Evolutionary conservation across 192 early-diverging fungal species (phyloP).

Genomic region (Lobosporangium transversale): DNA sequence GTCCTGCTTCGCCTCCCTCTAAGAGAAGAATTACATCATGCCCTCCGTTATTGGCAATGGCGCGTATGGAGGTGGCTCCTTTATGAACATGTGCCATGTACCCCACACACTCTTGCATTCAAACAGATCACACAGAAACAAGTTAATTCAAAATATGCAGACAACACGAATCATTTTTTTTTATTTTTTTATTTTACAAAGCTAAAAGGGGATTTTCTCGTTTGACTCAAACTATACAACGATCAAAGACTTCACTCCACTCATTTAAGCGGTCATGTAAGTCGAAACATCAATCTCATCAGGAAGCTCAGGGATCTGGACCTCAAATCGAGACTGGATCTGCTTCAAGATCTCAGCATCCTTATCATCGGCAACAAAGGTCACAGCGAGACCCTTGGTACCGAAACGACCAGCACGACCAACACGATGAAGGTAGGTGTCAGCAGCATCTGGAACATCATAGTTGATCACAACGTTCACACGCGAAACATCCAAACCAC

Average conservation of each 20-base stretch:
- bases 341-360: conserved; percentile 81
- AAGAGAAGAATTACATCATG: too few relatives aligned
- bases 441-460: conserved; percentile 91
- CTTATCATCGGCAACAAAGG: conserved; percentile 88
- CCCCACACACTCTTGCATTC: too few relatives aligned
- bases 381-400: conserved; percentile 97
- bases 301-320: conserved; percentile 90
- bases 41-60: too few relatives aligned
- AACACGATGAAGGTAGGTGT: conserved; percentile 95
- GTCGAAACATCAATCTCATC: conserved; percentile 77
- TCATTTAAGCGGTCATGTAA: conserved; percentile 43
- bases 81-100: too few relatives aligned
- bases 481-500: conserved; percentile 98
- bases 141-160: not conserved
- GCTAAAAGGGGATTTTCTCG: not conserved
- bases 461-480: conserved; percentile 99
- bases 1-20: too few relatives aligned
- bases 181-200: conserved; percentile 1
- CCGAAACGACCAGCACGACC: conserved; percentile 99
- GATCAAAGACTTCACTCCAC: too few relatives aligned
- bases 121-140: too few relatives aligned
- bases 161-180: not conserved
- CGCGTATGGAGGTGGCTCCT: too few relatives aligned
- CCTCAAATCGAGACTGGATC: conserved; percentile 95
- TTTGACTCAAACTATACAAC: not conserved